phyloP scores from a whole-genome alignment of 768 basidiomycete genomes.

The Rubroboletus satanas region DNA sequence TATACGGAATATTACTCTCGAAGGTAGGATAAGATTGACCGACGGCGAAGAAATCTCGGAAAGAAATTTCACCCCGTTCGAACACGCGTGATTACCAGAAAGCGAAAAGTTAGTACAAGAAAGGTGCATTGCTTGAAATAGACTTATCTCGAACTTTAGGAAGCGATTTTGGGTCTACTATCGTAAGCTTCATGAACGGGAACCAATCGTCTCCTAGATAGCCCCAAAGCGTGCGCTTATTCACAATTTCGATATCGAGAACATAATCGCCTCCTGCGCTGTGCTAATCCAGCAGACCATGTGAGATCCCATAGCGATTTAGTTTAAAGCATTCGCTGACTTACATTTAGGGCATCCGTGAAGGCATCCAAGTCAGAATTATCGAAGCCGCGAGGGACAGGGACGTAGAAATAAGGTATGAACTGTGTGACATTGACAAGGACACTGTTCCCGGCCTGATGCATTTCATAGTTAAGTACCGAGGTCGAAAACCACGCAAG shows the following conservation, averaged over 20 bases:
- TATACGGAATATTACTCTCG: conserved; percentile 93
- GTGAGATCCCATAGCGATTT: neutral
- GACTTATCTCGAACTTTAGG: conserved; percentile 92
- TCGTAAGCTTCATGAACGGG: conserved; percentile 82
- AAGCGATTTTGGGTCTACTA: conserved; percentile 66
- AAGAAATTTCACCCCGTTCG: conserved; percentile 71
- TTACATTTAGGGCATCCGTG: conserved; percentile 68
- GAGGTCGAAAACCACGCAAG: neutral
- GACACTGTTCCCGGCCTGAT: conserved; percentile 82
- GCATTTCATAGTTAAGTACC: neutral
- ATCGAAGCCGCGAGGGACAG: conserved; percentile 80
- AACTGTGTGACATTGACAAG: conserved; percentile 80
- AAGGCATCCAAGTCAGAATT: conserved; percentile 65
- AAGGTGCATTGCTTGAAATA: neutral
- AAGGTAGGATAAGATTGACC: conserved; percentile 60
- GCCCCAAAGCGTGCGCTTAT: conserved; percentile 78
- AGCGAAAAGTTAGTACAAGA: conserved; percentile 12
- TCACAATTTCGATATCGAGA: conserved; percentile 51
- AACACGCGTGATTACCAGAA: conserved; percentile 49
- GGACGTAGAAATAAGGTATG: conserved; percentile 89
- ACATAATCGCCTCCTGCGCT: conserved; percentile 39
- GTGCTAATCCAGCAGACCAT: conserved; percentile 11
- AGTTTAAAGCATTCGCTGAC: conserved; percentile 21
- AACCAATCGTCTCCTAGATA: conserved; percentile 78
- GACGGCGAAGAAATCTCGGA: conserved; percentile 52